Conservation (phyloP, 768 basidiomycete genomes). For the Agaricus blazei region DNA sequence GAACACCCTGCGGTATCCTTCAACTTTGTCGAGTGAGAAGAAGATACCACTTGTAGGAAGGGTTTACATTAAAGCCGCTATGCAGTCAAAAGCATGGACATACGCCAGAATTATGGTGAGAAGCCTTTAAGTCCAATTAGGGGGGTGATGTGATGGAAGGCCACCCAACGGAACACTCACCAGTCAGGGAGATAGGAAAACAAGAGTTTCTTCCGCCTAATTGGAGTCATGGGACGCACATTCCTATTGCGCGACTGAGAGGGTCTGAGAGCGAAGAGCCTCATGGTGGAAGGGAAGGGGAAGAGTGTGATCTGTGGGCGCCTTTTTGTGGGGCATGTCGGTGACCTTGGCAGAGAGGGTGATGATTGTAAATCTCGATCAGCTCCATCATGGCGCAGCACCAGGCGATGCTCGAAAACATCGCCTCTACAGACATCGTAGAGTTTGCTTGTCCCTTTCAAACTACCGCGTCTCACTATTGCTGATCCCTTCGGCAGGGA, state of each 20-base stretch:
- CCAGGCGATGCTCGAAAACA: conserved; percentile 50
- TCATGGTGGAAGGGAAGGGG: conserved; percentile 17
- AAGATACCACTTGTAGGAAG: conserved; percentile 45
- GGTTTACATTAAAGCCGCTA: not conserved
- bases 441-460: conserved; percentile 38
- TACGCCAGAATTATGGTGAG: conserved; percentile 66
- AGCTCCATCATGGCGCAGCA: conserved; percentile 36
- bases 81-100: conserved; percentile 18
- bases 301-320: not conserved
- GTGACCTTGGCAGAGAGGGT: no score
- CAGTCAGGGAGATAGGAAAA: conserved; percentile 74
- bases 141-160: conserved; percentile 8
- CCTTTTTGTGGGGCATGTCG: no score
- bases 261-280: conserved; percentile 19
- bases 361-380: not conserved
- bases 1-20: conserved; percentile 75
- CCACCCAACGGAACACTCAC: conserved; percentile 31
- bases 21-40: conserved; percentile 56
- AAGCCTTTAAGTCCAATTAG: conserved; percentile 38
- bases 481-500: conserved; percentile 31
- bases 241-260: conserved; percentile 12
- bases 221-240: conserved; percentile 21
- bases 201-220: conserved; percentile 38
- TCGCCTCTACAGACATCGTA: conserved; percentile 60
- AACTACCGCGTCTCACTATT: conserved; percentile 5